Base-by-base conservation (phyloP, 1,139 yeast species). In the Spathaspora sp. region DNA sequence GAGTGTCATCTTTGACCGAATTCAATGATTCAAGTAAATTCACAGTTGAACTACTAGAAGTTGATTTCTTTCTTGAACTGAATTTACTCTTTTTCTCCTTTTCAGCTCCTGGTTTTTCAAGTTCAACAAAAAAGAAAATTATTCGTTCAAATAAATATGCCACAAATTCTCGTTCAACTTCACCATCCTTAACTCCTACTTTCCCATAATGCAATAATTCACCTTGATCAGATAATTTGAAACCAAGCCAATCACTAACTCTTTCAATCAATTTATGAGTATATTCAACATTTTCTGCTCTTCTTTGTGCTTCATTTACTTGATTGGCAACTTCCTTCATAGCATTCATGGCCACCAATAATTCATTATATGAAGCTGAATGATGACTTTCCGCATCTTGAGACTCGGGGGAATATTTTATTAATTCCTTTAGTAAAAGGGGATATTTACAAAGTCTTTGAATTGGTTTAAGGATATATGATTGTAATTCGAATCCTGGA, bases 401-500 rank as follows among this genome's bases (percentile, higher is more conserved):
- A 7, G 53, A 38, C 33, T 63, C 68, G 2, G 68, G 63, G 1
- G 91, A 80, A 42, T 74, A 64, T 60, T 90, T 90, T 41, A 88
- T 65, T 48, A 95, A 74, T 59, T 89, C 95, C 53, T 81, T 82
- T 48, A 93, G 68, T 42, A 93, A 72, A 43, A 95, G 68, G 2
- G 99, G 99, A 63, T 93, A 93, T 64, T 91, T 89, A 72, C 97
- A 89, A 26, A 93, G 76, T 56, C 99, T 80, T 70, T 93, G 99
- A 38, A 93, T 89, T 0, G 99, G 99, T 64, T 93, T 93, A 56
- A 93, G 81, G 42, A 95, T 76, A 63, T 88, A 88, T 45, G 95
- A 85, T 59, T 89, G 98, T 45, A 93, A 73, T 64, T 93, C 99
- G 62, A 90, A 85, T 34, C 89, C 87, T 24, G 95, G 95, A 53